phyloP scores from a whole-genome alignment of 768 basidiomycete genomes.

The Lentinula lateritia region DNA sequence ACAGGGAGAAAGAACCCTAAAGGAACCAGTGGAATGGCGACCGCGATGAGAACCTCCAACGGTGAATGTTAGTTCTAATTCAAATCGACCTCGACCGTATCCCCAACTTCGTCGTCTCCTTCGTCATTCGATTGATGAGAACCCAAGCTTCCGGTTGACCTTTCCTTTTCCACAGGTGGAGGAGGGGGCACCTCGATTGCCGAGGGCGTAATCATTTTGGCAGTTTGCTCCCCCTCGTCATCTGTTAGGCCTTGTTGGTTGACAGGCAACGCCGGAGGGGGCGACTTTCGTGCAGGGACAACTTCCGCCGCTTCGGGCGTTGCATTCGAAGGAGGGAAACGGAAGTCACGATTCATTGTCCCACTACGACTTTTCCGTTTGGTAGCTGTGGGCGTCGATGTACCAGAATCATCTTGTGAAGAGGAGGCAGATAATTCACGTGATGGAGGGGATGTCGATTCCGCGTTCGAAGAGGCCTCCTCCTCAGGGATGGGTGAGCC shows the following conservation, averaged over 20 bases:
- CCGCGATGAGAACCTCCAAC: not conserved
- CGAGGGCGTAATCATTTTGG: slow-evolving; percentile 46
- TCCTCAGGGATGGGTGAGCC: not conserved
- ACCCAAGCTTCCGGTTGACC: slow-evolving; percentile 48
- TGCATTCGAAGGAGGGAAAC: slow-evolving; percentile 44
- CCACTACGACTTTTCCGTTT: slow-evolving; percentile 54
- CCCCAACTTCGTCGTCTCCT: slow-evolving; percentile 70
- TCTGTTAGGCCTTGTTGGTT: slow-evolving; percentile 19
- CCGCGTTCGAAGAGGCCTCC: not conserved
- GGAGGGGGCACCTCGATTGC: slow-evolving; percentile 77
- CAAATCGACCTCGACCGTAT: slow-evolving; percentile 68
- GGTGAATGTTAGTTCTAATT: not conserved
- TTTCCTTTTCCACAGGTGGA: slow-evolving; percentile 74
- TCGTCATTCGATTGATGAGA: slow-evolving; percentile 36
- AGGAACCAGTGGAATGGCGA: not conserved
- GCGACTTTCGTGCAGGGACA: slow-evolving; percentile 8
- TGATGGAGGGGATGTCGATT: not conserved
- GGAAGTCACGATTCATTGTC: slow-evolving; percentile 75
- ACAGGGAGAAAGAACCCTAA: not conserved
- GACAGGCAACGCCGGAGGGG: slow-evolving; percentile 20
- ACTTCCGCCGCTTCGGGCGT: slow-evolving; percentile 24
- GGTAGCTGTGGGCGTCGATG: slow-evolving; percentile 7
- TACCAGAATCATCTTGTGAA: slow-evolving; percentile 24
- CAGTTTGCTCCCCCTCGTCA: slow-evolving; percentile 9
- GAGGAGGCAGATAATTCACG: not conserved